phyloP scores from a whole-genome alignment of 192 early-diverging fungal genomes.

The Coemansia sp. region DNA sequence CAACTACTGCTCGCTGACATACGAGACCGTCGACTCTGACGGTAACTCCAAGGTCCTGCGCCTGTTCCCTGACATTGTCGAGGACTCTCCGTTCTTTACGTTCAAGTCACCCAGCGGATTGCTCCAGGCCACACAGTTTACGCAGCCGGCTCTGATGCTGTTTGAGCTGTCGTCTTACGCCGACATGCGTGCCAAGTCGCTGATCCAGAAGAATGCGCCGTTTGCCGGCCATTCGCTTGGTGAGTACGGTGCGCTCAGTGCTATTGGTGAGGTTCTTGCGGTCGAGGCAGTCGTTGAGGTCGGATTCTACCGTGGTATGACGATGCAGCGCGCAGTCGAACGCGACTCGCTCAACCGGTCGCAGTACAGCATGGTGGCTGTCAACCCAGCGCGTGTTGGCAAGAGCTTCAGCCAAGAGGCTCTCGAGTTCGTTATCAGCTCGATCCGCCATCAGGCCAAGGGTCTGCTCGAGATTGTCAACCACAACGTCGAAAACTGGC shows the following conservation, averaged over 20 bases:
- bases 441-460: constrained; percentile 75
- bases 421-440: constrained; percentile 66
- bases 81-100: constrained; percentile 77
- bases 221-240: constrained; percentile 96
- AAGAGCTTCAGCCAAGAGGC: constrained; percentile 83
- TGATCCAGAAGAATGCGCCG: constrained; percentile 80
- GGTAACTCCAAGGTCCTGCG: constrained; percentile 76
- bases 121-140: constrained; percentile 93
- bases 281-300: constrained; percentile 87
- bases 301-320: constrained; percentile 97
- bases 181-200: constrained; percentile 85
- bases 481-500: constrained; percentile 96
- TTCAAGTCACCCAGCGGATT: constrained; percentile 86
- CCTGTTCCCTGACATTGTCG: constrained; percentile 87
- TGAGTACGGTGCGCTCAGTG: constrained; percentile 88
- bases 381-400: constrained; percentile 88
- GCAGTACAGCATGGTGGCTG: constrained; percentile 94
- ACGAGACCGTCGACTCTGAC: constrained; percentile 76
- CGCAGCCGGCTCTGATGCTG: constrained; percentile 87
- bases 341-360: constrained; percentile 84
- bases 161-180: constrained; percentile 90
- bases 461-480: constrained; percentile 93
- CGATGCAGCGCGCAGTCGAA: constrained; percentile 93
- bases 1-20: constrained; percentile 85
- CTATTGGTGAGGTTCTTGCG: constrained; percentile 84